Evolutionary conservation across 2,329 filamentous ascomycete genomes (phyloP), one percentile per base, ranked within the genome.

Genomic region (Magnaporthiopsis incrustans): DNA sequence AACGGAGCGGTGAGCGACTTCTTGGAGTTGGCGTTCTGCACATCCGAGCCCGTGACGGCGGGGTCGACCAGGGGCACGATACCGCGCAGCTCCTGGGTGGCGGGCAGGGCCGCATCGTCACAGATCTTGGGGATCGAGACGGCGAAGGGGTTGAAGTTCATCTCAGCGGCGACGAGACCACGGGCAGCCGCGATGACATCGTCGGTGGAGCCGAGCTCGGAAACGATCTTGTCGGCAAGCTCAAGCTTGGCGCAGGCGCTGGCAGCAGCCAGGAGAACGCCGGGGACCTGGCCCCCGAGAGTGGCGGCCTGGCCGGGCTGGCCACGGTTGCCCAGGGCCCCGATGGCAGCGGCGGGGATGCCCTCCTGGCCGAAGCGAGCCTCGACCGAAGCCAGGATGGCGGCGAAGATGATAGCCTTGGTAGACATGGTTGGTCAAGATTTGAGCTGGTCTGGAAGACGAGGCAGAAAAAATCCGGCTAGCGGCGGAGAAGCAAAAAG

Each of bases 91-190:
- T 79, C 80, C 30, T 75, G 74, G 10, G 84, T 89, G 38, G 78
- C 82, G 14, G 88, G 88, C 2, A 91, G 82, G 32, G 79, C 77
- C 2, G 86, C 76, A 67, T 90, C 85, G 53, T 78, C 81, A 75
- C 88, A 90, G 71, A 91, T 82, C 66, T 80, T 84, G 25, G 85
- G 86, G 44, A 85, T 79, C 70, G 77, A 77, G 67, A 83, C 81
- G 64, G 75, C 82, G 68, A 86, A 89, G 62, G 85, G 86, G 78
- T 90, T 90, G 78, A 89, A 89, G 81, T 90, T 90, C 75, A 89
- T 86, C 79, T 89, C 87, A 4, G 87, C 87, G 64, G 87, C 83
- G 7, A 70, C 67, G 18, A 70, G 67, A 50, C 68, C 68, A 26
- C 65, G 65, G 7, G 88, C 88, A n/a, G 85, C 87, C 6, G 81